These are phyloP conservation scores for Austroboletus eburneus DNA, from an alignment of 768 basidiomycete species.

Conservation along the genomic window DNA sequence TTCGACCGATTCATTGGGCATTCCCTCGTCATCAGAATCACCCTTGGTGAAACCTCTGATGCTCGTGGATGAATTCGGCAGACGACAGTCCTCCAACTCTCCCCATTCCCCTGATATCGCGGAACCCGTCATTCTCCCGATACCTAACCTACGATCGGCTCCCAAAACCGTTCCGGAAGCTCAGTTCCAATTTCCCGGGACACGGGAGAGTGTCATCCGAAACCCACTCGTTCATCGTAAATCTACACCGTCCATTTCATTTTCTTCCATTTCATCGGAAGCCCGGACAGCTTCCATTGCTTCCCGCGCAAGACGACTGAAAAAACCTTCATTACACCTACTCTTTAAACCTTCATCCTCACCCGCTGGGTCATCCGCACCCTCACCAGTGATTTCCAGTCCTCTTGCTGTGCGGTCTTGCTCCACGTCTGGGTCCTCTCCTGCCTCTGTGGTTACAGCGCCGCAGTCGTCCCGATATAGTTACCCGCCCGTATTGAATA, in stretches of 20 bases:
- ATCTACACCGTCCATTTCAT: slow-evolving; percentile 33
- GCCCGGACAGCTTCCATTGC: slow-evolving; percentile 34
- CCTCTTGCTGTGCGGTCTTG: slow-evolving; percentile 21
- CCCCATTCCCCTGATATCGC: slow-evolving; percentile 27
- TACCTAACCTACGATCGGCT: slow-evolving; percentile 19
- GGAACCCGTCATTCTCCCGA: slow-evolving; percentile 27
- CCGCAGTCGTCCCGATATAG: slow-evolving; percentile 46
- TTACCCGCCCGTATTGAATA: slow-evolving; percentile 56
- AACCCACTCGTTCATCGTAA: slow-evolving; percentile 33
- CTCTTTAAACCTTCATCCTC: slow-evolving; percentile 64
- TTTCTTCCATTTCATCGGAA: slow-evolving; percentile 31
- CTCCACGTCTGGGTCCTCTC: slow-evolving; percentile 31
- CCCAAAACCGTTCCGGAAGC: slow-evolving; percentile 10
- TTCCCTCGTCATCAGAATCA: slow-evolving; percentile 49
- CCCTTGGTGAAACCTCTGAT: slow-evolving; percentile 37
- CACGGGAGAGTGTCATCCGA: slow-evolving; percentile 28
- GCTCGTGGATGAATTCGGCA: slow-evolving; percentile 29
- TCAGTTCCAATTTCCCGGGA: slow-evolving; percentile 46
- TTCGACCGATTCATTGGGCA: slow-evolving; percentile 57
- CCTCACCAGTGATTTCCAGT: slow-evolving; percentile 20
- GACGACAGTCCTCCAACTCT: slow-evolving; percentile 22
- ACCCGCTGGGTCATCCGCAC: slow-evolving; percentile 34
- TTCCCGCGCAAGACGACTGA: slow-evolving; percentile 38
- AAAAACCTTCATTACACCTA: slow-evolving; percentile 67
- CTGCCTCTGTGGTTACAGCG: slow-evolving; percentile 52